A percentile compares a stretch with the other conserved stretches of the same genome.
phyloP scores from a whole-genome alignment of 1,284 basidiomycete genomes.

The Kwoniella shivajii region DNA sequence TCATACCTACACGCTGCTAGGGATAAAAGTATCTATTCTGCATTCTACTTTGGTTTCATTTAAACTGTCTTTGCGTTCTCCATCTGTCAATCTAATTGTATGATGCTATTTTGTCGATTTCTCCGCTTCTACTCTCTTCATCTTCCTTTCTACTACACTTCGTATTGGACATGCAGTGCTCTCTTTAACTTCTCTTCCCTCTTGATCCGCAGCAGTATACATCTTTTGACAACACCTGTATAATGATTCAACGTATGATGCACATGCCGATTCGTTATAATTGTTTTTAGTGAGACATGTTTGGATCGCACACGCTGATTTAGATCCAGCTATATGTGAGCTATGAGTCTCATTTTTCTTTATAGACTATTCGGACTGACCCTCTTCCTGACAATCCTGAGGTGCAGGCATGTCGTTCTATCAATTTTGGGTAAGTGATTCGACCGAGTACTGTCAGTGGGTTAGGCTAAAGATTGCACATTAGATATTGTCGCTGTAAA shows the following conservation, averaged over 20 bases:
- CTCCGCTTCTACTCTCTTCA: slow-evolving; percentile 37
- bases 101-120: no score
- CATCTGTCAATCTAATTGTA: no score
- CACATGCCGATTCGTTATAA: slow-evolving; percentile 46
- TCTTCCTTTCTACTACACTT: slow-evolving; percentile 36
- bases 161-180: slow-evolving; percentile 41
- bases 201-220: slow-evolving; percentile 34
- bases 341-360: background rate
- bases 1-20: no score
- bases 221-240: slow-evolving; percentile 47
- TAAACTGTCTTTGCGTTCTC: no score
- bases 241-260: slow-evolving; percentile 31
- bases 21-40: no score
- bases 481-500: no score
- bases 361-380: slow-evolving; percentile 8
- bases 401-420: slow-evolving; percentile 7
- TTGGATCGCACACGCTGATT: slow-evolving; percentile 50
- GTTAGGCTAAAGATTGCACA: no score
- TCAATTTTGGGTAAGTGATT: no score
- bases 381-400: slow-evolving; percentile 40
- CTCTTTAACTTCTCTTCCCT: slow-evolving; percentile 20
- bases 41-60: no score
- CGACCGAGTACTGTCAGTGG: no score
- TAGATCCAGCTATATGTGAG: background rate
- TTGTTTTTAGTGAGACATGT: slow-evolving; percentile 40